Percentiles rank a stretch among this genome's conserved stretches.
These are phyloP conservation scores for Calendula officinalis DNA, from an alignment of 129 eudicot genomes.

Conservation along the genomic window DNA sequence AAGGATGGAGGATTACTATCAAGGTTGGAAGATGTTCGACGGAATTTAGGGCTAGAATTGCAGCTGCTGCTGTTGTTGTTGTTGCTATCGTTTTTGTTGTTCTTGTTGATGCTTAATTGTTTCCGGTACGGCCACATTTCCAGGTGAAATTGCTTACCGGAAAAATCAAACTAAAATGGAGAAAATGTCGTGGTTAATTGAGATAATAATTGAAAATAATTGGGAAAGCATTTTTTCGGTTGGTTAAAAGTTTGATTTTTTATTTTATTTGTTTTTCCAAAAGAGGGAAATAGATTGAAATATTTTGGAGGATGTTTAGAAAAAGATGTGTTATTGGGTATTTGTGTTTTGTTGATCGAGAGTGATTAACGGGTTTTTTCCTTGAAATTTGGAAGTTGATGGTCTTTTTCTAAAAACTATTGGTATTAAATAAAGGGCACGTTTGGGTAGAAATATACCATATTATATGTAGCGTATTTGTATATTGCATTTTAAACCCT, in stretches of 20 bases:
- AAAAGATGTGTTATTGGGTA: neutral
- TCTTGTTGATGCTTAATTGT: slow-evolving; percentile 18
- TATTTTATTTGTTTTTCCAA: neutral
- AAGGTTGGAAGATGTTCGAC: slow-evolving; percentile 34
- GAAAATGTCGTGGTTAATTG: slow-evolving; percentile 4
- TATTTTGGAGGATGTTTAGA: neutral
- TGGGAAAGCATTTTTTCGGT: neutral
- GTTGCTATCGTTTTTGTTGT: neutral
- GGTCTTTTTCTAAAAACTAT: no score
- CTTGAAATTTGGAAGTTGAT: no score
- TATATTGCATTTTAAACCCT: no score
- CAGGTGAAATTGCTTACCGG: neutral
- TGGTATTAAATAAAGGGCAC: no score
- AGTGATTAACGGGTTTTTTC: no score
- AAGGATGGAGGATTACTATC: slow-evolving; percentile 44
- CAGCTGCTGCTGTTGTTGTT: no score
- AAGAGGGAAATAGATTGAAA: neutral
- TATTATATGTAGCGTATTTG: no score
- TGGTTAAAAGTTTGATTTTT: neutral
- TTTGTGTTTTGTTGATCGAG: neutral
- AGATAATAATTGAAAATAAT: neutral
- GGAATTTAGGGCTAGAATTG: slow-evolving; percentile 23
- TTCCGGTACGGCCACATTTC: slow-evolving; percentile 71
- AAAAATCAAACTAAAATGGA: slow-evolving; percentile 1
- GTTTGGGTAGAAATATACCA: no score